A percentile compares a stretch with the other conserved stretches of the same genome.
These are phyloP conservation scores for Mortierella sp. DNA, from an alignment of 371 early-diverging fungal species.

Conservation along the genomic window DNA sequence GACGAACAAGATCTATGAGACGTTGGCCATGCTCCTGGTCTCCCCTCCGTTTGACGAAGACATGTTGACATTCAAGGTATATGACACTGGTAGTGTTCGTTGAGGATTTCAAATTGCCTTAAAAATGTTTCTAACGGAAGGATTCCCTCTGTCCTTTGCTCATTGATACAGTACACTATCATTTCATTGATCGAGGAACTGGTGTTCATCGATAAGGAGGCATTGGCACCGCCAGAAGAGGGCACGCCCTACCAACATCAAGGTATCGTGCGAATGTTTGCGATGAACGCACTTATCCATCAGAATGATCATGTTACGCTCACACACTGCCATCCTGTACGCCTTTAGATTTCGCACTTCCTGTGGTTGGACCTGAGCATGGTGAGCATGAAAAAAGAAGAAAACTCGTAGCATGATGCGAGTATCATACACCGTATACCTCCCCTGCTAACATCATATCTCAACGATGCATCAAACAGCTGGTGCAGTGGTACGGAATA, in stretches of 20 bases:
- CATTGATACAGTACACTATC: slow-evolving; percentile 64
- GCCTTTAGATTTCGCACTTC: slow-evolving; percentile 51
- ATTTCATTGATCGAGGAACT: slow-evolving; percentile 59
- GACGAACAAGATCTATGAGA: slow-evolving; percentile 56
- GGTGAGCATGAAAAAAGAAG: slow-evolving; percentile 37
- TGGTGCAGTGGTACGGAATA: slow-evolving; percentile 59
- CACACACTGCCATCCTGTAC: neutral
- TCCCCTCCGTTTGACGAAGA: slow-evolving; percentile 56
- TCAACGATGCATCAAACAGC: no score
- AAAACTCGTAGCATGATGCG: no score
- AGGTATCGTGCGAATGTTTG: slow-evolving; percentile 37
- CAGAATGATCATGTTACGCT: no score
- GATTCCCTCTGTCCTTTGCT: no score
- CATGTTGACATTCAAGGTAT: slow-evolving; percentile 56
- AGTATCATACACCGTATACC: no score
- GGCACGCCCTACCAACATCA: slow-evolving; percentile 70
- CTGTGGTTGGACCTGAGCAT: slow-evolving; percentile 55
- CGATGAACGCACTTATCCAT: neutral
- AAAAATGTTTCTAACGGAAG: no score
- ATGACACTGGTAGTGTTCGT: neutral
- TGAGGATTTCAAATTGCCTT: no score
- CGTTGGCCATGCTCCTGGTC: slow-evolving; percentile 54
- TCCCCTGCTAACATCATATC: no score
- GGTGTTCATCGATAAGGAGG: slow-evolving; percentile 62
- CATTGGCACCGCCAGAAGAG: slow-evolving; percentile 60